Base-by-base conservation (phyloP, 257 asterid genomes). In the Phtheirospermum japonicum region DNA sequence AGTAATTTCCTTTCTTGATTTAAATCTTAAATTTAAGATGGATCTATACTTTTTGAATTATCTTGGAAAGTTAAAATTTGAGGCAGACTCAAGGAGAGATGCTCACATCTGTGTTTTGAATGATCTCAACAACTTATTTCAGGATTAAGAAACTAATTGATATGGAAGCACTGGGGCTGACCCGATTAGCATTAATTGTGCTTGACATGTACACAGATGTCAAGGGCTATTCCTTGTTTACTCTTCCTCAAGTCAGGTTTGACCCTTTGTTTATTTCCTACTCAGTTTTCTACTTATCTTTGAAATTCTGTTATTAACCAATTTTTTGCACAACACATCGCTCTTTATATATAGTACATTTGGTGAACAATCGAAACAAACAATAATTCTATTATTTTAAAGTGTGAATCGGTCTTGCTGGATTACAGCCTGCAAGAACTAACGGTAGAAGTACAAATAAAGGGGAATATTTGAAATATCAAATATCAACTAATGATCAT, bases 181-280 rank as follows among this genome's bases (percentile, higher is more conserved):
- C 97, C 46, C 95, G 94, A 26, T 71, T 92, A 79, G 52, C 86
- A 42, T 80, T 86, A 54, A 59, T 92, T 75, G 91, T 92, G 62
- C 83, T 92, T 56, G 99, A 92, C 78, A 78, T 89, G 94, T 78
- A 82, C 80, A 76, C 77, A 56, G 99, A 92, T 69, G 89, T 85
- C 46, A 92, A 89, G 83, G 97, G 99, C 71, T 89, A 89, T 77
- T 89, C 95, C 70, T 71, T 92, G 71, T 81, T 92, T 76, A 82
- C 95, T 40, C 95, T 92, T 71, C 93, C 89, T 57, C 99, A 92
- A 89, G 85, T 92, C 87, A 89, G 99, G 99, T 89, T 65, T 28
- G 85, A 49, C 59, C 33, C 37, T 40, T 33, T 65, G 64, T 59
- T 39, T 34, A 43, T 57, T 49, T 49, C 40, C 45, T 57, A 57